These are phyloP conservation scores for Mycena galopus DNA, from an alignment of 768 basidiomycete genomes.

Conservation along the genomic window DNA sequence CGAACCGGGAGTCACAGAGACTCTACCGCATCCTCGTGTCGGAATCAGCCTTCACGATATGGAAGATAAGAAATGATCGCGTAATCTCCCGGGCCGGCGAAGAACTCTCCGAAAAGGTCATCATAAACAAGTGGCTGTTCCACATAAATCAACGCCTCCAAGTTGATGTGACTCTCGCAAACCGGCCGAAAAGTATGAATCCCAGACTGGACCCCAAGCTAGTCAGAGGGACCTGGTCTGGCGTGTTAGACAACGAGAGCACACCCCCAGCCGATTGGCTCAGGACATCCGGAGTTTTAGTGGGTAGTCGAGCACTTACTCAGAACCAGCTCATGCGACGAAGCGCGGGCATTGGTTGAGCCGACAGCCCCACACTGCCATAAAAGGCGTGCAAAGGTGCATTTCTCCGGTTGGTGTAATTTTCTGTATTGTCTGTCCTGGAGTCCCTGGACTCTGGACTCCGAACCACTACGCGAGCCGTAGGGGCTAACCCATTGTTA, in stretches of 20 bases:
- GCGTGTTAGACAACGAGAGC: neutral
- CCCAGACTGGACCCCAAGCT: neutral
- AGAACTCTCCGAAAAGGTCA: neutral
- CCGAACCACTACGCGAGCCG: too few relatives aligned
- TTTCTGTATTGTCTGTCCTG: too few relatives aligned
- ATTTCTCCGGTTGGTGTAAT: too few relatives aligned
- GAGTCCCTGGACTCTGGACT: too few relatives aligned
- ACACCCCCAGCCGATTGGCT: neutral
- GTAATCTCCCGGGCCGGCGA: neutral
- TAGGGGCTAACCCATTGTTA: too few relatives aligned
- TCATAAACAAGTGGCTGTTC: slow-evolving; percentile 31
- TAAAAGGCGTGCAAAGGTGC: too few relatives aligned
- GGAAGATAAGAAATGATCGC: neutral
- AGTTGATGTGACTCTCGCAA: neutral
- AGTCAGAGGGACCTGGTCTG: neutral
- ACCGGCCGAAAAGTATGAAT: neutral
- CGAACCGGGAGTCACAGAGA: neutral
- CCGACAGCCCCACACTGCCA: too few relatives aligned
- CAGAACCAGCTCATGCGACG: too few relatives aligned
- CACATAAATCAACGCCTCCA: neutral
- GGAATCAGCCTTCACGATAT: neutral
- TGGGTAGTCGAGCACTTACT: neutral
- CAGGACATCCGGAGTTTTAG: neutral
- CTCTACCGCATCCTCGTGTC: neutral
- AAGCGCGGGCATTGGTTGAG: too few relatives aligned